These are phyloP conservation scores for Bipolaris zeicola DNA, from an alignment of 2,329 filamentous ascomycete species.

Conservation along the genomic window DNA sequence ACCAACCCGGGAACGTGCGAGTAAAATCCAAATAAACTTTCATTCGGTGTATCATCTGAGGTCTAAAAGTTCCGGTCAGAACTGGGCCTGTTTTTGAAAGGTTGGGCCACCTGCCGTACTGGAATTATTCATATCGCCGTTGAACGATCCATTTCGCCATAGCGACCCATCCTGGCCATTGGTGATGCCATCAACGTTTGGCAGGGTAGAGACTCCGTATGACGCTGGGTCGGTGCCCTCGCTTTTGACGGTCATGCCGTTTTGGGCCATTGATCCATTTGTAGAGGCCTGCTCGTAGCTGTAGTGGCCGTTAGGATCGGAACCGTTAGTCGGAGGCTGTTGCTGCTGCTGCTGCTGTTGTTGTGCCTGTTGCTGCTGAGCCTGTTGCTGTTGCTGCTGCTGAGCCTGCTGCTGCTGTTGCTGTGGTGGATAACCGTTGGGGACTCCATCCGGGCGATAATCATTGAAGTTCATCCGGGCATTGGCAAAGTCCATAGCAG, in stretches of 20 bases:
- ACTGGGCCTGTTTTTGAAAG: constrained; percentile 52
- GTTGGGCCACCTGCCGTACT: constrained; percentile 54
- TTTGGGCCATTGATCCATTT: constrained; percentile 42
- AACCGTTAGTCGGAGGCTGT: constrained; percentile 18
- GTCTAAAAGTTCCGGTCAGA: constrained; percentile 52
- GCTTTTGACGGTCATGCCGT: constrained; percentile 43
- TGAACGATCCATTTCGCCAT: constrained; percentile 52
- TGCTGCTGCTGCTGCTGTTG: constrained; percentile 10
- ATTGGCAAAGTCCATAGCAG: constrained; percentile 42
- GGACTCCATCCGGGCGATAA: constrained; percentile 40
- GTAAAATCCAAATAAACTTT: constrained; percentile 57
- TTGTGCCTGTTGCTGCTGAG: constrained; percentile 6
- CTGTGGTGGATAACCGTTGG: constrained; percentile 35
- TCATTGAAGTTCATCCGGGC: constrained; percentile 45
- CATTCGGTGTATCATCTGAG: constrained; percentile 52
- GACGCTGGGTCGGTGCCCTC: constrained; percentile 38
- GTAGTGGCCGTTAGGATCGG: constrained; percentile 37
- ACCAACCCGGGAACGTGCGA: constrained; percentile 52
- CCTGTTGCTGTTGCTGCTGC: constrained; percentile 19
- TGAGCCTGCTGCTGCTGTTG: constrained; percentile 6
- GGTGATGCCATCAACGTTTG: constrained; percentile 43
- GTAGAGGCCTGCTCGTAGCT: constrained; percentile 40
- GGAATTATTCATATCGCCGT: constrained; percentile 49
- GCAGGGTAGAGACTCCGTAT: constrained; percentile 44
- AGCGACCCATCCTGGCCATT: constrained; percentile 47